Evolutionary conservation across 164 flowering plant species (phyloP), one percentile per base, ranked within the genome.

Genomic region (Vitis rotundifolia): DNA sequence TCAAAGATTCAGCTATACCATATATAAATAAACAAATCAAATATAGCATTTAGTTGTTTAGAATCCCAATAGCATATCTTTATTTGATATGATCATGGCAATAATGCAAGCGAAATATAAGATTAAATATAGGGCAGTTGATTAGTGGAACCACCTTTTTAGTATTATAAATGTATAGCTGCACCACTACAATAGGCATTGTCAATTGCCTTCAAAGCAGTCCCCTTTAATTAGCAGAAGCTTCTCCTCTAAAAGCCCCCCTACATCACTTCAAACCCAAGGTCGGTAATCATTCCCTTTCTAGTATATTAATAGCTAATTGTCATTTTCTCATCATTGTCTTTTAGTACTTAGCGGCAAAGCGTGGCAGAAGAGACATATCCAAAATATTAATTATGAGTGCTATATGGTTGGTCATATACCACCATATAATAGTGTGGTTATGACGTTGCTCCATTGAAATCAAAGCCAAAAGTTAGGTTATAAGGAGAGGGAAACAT

Each of bases 251-350:
- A 5, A 37, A 37, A 37, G 44, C 26, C 26, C 2, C 44, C 44
- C 44, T 5, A 37, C 44, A 37, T 37, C 44, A 37, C 26, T 22
- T 22, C 26, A 22, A 15, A 56, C 59, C 15, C n/a, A 58, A n/a
- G 62, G 64, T 0, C 29, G 60, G 47, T 54, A 72, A 67, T 72
- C 75, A 73, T 73, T 73, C 74, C 64, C 61, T 44, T 28, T 65
- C 54, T n/a, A 2, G 11, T 44, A 31, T 31, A 15, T 9, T 9
- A 29, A 29, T 18, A 8, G 8, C 19, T 49, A 44, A 37, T 37
- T 44, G 22, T 67, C 47, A 15, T 15, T 67, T 31, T 29, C 18
- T 58, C 49, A 59, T 58, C 6, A 67, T 57, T 57, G 48, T 37
- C 44, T 37, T 37, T 37, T 67, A 0, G n/a, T 18, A 7, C 48